Conservation (phyloP, 106 monocot species). For the Ottelia alismoides region DNA sequence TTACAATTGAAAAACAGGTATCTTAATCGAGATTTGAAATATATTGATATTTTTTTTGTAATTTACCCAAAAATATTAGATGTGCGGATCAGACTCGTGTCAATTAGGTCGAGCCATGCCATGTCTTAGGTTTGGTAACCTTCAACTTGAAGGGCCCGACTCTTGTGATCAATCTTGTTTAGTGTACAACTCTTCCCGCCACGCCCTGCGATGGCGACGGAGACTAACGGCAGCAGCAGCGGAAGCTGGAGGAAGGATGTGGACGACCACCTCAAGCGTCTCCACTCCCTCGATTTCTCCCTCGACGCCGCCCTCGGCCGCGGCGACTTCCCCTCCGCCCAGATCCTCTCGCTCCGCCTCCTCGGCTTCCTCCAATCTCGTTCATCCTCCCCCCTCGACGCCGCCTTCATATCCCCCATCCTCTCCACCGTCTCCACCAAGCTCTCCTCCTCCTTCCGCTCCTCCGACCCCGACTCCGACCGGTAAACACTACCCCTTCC, state of each 20-base stretch:
- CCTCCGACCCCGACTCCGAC: constrained; percentile 55
- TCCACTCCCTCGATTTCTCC: constrained; percentile 63
- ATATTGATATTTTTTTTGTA: no score
- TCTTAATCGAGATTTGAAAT: no score
- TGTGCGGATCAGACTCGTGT: no score
- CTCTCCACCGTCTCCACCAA: constrained; percentile 32
- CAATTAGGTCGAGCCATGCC: no score
- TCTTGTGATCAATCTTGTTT: no score
- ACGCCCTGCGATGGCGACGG: no score
- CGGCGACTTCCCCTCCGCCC: constrained; percentile 43
- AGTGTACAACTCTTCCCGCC: no score
- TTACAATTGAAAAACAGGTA: no score
- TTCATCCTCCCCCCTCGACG: constrained; percentile 22
- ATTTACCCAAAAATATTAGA: no score
- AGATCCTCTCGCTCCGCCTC: constrained; percentile 64
- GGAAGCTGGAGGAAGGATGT: constrained; percentile 50
- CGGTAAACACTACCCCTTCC: constrained; percentile 25
- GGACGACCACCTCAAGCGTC: constrained; percentile 35
- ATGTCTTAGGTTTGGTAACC: no score
- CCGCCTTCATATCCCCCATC: constrained; percentile 42
- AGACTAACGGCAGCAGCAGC: constrained; percentile 4
- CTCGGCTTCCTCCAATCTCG: constrained; percentile 84
- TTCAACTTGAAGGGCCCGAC: no score
- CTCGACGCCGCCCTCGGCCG: constrained; percentile 37
- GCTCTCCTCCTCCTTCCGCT: constrained; percentile 36